Evolutionary conservation across 2,329 filamentous ascomycete species (phyloP), one percentile per base, ranked within the genome.

Genomic region (Fusarium papillatum): DNA sequence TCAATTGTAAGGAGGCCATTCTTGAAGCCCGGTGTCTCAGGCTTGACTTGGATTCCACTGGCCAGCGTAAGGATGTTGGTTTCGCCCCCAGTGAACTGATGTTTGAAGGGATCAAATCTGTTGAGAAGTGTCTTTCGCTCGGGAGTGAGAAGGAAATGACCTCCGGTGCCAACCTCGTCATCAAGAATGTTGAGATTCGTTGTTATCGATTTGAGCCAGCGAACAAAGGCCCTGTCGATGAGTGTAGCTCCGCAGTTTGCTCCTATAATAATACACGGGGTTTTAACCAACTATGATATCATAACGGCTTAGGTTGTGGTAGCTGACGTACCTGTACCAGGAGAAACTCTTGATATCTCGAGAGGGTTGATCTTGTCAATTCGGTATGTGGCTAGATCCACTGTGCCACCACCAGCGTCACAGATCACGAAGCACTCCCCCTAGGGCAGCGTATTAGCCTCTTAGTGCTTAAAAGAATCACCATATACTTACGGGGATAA

Each of bases 1-100:
- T 64, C 62, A 36, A 64, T 64, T 3, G 62, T 64, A 39, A 64
- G 62, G 24, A 64, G 41, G 62, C 62, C 62, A 50, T 64, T 64
- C 31, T 38, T 50, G 22, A 64, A 64, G 13, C 43, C 41, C 46
- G 62, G 29, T 2, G 29, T 36, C 13, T 38, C 62, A 11, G 41
- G 41, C 46, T 64, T 64, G 16, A 53, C 62, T n/a, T 64, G 41
- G 19, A 64, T 64, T 19, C 62, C 43, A 64, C 62, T 50, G 11
- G 62, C 43, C 24, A 53, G 17, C 8, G 62, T 64, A 4, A 61
- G 38, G 10, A 38, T 53, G 13, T 64, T 64, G 29, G 62, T 53
- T 55, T 64, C 62, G 16, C 43, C 38, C 31, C 43, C 62, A 10
- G 62, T 64, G 31, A 64, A 64, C 9, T 64, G 43, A 11, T 53